Percentiles rank a stretch among this genome's conserved stretches.
These are phyloP conservation scores for Piper longum DNA, from an alignment of 164 flowering plant species.

Conservation along the genomic window DNA sequence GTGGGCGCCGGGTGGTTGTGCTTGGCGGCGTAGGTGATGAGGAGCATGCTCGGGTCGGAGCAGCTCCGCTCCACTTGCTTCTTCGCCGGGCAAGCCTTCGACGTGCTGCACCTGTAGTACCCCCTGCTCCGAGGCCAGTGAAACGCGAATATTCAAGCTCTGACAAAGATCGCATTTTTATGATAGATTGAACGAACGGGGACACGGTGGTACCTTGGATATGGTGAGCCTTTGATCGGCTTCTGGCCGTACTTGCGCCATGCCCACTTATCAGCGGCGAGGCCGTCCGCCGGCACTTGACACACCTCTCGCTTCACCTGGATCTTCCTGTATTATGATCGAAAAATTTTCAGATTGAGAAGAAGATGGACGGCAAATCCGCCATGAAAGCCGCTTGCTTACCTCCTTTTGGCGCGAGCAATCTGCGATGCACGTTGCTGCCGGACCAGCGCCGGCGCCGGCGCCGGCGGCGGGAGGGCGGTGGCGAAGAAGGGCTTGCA, in stretches of 20 bases:
- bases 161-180: too few relatives aligned
- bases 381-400: too few relatives aligned
- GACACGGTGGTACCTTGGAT: constrained; percentile 49
- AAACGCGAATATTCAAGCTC: too few relatives aligned
- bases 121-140: constrained; percentile 38
- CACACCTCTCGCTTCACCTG: constrained; percentile 58
- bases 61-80: constrained; percentile 92
- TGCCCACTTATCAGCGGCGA: constrained; percentile 81
- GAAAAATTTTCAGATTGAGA: too few relatives aligned
- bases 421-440: constrained; percentile 10
- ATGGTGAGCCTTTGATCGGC: constrained; percentile 96
- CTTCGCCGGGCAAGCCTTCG: constrained; percentile 86
- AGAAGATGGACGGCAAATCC: too few relatives aligned
- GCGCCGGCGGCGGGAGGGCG: constrained; percentile 2
- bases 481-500: constrained; percentile 51
- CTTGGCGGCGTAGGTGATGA: constrained; percentile 82
- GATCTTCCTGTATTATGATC: constrained; percentile 42
- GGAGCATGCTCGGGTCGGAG: constrained; percentile 80
- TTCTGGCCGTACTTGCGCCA: constrained; percentile 97
- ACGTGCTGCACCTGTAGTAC: constrained; percentile 91
- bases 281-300: constrained; percentile 69
- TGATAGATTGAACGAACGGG: not conserved
- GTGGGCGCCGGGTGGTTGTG: constrained; percentile 95
- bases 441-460: constrained; percentile 12
- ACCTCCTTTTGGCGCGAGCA: constrained; percentile 72